A percentile compares a stretch with the other conserved stretches of the same genome.
These are phyloP conservation scores for Datura wrightii DNA, from an alignment of 257 asterid species.

Conservation along the genomic window DNA sequence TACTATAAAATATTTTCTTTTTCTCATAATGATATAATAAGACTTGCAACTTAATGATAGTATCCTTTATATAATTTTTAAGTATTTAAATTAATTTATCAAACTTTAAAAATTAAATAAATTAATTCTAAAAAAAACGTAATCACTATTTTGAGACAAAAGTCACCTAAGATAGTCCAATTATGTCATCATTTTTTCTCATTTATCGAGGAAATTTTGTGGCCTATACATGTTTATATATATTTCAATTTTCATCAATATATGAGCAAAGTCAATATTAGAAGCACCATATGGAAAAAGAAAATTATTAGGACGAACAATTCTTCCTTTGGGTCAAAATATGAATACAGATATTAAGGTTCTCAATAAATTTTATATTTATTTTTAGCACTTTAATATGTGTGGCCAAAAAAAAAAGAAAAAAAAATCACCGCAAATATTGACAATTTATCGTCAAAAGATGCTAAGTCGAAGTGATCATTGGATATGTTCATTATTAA, in stretches of 20 bases:
- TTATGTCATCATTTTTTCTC: background rate
- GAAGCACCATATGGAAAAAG: background rate
- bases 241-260: background rate
- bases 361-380: background rate
- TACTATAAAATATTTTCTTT: background rate
- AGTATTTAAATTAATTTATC: background rate
- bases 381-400: background rate
- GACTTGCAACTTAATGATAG: background rate
- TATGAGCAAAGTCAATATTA: conserved; percentile 3
- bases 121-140: too few relatives aligned
- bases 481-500: background rate
- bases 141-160: background rate
- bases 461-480: background rate
- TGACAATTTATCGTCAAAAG: background rate
- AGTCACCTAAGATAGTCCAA: background rate
- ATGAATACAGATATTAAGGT: background rate
- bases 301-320: background rate
- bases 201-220: background rate
- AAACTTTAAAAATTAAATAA: too few relatives aligned
- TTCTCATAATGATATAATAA: background rate
- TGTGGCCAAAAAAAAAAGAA: fast-evolving
- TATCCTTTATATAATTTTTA: background rate
- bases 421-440: conserved; percentile 10
- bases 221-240: background rate
- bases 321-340: background rate